phyloP scores from a whole-genome alignment of 257 asterid species.

The Nicotiana otophora region DNA sequence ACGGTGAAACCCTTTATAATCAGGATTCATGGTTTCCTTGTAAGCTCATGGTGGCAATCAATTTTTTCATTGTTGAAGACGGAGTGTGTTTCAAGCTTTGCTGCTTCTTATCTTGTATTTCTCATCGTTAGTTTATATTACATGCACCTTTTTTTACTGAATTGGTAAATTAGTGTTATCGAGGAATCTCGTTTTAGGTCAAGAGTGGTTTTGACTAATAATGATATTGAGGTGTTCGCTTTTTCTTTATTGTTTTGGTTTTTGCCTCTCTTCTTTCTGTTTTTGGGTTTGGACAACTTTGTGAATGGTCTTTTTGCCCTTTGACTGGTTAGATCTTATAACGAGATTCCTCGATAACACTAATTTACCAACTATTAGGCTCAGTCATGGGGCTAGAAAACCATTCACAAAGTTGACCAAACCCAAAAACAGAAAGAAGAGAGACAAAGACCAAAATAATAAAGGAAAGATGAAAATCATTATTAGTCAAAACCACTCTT shows the following conservation, averaged over 20 bases:
- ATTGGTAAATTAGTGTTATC: neutral
- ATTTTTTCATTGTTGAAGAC: neutral
- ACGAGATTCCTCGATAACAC: neutral
- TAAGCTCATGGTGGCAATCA: neutral
- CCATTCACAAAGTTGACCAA: neutral
- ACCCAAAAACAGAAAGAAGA: neutral
- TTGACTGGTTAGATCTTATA: neutral
- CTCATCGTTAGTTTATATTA: neutral
- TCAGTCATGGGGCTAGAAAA: neutral
- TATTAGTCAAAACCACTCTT: constrained; percentile 2
- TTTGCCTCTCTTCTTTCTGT: neutral
- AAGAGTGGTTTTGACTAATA: constrained; percentile 1
- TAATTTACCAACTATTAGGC: neutral
- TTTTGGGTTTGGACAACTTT: neutral
- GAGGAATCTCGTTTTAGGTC: neutral
- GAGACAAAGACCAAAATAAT: neutral
- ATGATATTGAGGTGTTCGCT: neutral
- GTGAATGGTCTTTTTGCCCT: neutral
- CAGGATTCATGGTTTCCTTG: neutral
- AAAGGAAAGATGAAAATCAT: neutral
- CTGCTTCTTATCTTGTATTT: neutral
- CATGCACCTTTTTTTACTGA: neutral
- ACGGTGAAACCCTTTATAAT: neutral
- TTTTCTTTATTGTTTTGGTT: neutral
- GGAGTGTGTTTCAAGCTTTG: neutral